These are phyloP conservation scores for Protomyces pachydermus DNA, from an alignment of 1,139 yeast species.

Conservation along the genomic window DNA sequence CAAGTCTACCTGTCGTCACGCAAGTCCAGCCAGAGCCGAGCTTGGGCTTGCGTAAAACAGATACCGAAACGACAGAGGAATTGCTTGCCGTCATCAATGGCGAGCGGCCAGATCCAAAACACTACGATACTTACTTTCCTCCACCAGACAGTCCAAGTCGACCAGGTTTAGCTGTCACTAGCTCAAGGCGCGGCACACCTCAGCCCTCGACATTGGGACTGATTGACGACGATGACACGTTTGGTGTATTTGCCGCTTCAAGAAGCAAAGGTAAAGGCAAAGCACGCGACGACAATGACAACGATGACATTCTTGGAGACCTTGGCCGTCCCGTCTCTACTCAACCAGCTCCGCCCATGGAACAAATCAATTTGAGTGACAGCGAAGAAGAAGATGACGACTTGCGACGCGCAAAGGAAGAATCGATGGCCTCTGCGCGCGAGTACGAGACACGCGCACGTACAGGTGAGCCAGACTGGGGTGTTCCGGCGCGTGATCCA, in stretches of 20 bases:
- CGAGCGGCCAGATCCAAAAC: constrained; percentile 6
- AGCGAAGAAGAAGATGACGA: constrained; percentile 12
- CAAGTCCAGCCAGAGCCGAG: neutral
- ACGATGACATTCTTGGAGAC: constrained; percentile 17
- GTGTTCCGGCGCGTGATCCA: constrained; percentile 40
- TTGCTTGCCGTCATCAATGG: constrained; percentile 19
- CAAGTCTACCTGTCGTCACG: neutral
- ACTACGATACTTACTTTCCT: constrained; percentile 8
- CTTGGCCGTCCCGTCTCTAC: constrained; percentile 16
- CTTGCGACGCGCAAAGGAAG: constrained; percentile 19
- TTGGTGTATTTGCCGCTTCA: neutral
- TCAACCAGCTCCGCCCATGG: neutral
- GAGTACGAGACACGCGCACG: neutral
- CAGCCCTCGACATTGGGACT: neutral
- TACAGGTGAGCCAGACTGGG: neutral
- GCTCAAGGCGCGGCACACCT: neutral
- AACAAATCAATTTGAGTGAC: neutral
- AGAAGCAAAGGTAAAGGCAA: neutral
- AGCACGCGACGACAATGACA: neutral
- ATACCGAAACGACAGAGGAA: constrained; percentile 23
- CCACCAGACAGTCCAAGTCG: neutral
- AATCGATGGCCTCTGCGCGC: constrained; percentile 1
- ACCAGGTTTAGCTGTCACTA: neutral
- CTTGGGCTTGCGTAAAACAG: neutral
- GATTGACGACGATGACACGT: neutral